Conservation (phyloP, 805 yeast genomes). For the Saccharomyces eubayanus region DNA sequence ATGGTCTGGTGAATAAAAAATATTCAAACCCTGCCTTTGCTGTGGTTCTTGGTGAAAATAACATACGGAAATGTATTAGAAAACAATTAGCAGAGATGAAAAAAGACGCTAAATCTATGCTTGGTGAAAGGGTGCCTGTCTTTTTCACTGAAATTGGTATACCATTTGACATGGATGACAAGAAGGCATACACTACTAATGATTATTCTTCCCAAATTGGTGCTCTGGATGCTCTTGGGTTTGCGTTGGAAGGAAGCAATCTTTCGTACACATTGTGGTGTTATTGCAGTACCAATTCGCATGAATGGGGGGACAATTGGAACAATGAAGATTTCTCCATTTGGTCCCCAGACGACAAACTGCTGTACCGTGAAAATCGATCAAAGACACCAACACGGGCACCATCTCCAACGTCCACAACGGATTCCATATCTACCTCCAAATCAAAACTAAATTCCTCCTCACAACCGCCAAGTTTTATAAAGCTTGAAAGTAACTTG, state of each 20-base stretch:
- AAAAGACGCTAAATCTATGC: constrained; percentile 48
- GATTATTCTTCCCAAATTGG: constrained; percentile 64
- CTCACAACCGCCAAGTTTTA: constrained; percentile 1
- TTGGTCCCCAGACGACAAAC: constrained; percentile 59
- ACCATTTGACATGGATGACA: constrained; percentile 91
- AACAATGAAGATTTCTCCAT: constrained; percentile 89
- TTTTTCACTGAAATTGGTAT: constrained; percentile 92
- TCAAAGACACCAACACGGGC: neutral
- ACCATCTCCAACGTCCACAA: neutral
- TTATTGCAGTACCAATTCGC: constrained; percentile 63
- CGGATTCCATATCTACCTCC: neutral
- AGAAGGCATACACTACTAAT: constrained; percentile 57
- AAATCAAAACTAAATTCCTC: neutral
- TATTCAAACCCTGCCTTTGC: constrained; percentile 68
- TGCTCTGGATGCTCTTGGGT: constrained; percentile 76
- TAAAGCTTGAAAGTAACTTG: constrained; percentile 1
- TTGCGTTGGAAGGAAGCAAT: constrained; percentile 67
- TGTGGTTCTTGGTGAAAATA: constrained; percentile 72
- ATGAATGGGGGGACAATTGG: constrained; percentile 87
- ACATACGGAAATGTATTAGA: constrained; percentile 63
- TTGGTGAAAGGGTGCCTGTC: constrained; percentile 63
- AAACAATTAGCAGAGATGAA: constrained; percentile 62
- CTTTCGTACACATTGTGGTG: constrained; percentile 81
- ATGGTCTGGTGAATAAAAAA: constrained; percentile 75
- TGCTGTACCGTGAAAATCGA: constrained; percentile 3